A percentile compares a stretch with the other conserved stretches of the same genome.
phyloP scores from a whole-genome alignment of 2,329 filamentous ascomycete species.

The Colletotrichum eleusines region DNA sequence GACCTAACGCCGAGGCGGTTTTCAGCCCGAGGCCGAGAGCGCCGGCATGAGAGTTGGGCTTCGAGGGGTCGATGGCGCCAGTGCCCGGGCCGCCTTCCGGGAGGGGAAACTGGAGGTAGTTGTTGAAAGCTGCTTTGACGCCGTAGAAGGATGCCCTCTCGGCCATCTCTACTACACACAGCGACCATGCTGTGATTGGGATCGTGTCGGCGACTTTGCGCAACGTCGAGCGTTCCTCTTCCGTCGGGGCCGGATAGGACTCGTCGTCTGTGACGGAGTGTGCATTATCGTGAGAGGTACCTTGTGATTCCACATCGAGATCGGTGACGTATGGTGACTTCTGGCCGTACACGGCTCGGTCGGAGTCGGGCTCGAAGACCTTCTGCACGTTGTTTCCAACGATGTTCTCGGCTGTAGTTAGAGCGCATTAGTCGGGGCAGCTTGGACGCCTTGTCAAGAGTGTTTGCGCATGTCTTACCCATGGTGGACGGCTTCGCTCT shows the following conservation, averaged over 20 bases:
- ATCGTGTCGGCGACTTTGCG: constrained; percentile 60
- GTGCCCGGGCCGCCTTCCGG: constrained; percentile 63
- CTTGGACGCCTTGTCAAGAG: background rate
- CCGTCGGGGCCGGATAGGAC: constrained; percentile 27
- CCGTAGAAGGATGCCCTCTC: constrained; percentile 73
- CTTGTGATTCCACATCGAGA: constrained; percentile 25
- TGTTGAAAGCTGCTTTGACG: constrained; percentile 65
- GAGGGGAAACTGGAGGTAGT: constrained; percentile 72
- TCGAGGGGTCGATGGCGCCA: constrained; percentile 57
- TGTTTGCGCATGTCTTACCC: constrained; percentile 10
- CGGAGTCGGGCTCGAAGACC: constrained; percentile 30
- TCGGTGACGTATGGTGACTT: background rate
- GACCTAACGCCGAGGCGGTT: constrained; percentile 62
- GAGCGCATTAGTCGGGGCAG: background rate
- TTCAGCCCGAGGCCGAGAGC: constrained; percentile 70
- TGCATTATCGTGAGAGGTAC: constrained; percentile 2
- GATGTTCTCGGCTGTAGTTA: constrained; percentile 36
- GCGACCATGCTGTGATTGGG: constrained; percentile 65
- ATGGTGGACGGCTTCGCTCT: constrained; percentile 18
- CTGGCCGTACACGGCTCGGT: constrained; percentile 19
- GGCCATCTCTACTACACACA: constrained; percentile 71
- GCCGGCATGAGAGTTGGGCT: constrained; percentile 60
- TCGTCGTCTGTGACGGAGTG: constrained; percentile 18
- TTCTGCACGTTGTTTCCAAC: constrained; percentile 27
- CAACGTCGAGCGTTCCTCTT: constrained; percentile 33